Base-by-base conservation (phyloP, 768 basidiomycete genomes). In the Boletellus ananiceps region DNA sequence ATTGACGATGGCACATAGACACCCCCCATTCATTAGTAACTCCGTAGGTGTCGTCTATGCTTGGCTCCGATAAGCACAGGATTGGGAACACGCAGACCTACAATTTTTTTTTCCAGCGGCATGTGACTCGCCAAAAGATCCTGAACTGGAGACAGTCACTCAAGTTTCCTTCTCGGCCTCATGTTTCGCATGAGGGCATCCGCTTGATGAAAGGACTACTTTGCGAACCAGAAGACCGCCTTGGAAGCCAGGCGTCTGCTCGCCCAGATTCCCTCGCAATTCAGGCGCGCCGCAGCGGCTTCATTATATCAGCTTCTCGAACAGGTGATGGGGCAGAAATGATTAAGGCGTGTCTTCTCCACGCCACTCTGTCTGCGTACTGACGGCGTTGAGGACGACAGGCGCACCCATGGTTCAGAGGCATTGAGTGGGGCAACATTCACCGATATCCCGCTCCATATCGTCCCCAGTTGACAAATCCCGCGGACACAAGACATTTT, bases 41-140 rank as follows among this genome's bases (percentile, higher is more conserved):
- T 91, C 91, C 61, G 92, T 93, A 64, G 67, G 83, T 56, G 38
- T 51, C 46, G 50, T 39, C 34, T 47, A 53, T 59, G 25, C 52
- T 46, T 57, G 55, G 50, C 32, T 45, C 52, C 40, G 53, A 54
- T 50, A 35, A 53, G 53, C 57, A 56, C 61, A 57, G 49, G 51
- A 49, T 52, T 57, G 44, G 58, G 40, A 53, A 38, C 52, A 19
- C 32, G 25, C 56, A 58, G 55, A 48, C 42, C 43, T 37, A 13
- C 47, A 40, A 31, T 36, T 47, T 37, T 39, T 47, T 54, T 48
- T 54, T 56, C 12, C 59, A 92, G 88, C 82, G 95, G 25, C 93
- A 95, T 70, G 82, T 92, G 62, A 97, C 94, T 47, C 80, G 94
- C 52, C 92, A 96, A 74, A 98, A 95, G 76, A 97, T 98, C 68